Conservation (phyloP, 495 filamentous ascomycete genomes). For the Penicillium pulvis region DNA sequence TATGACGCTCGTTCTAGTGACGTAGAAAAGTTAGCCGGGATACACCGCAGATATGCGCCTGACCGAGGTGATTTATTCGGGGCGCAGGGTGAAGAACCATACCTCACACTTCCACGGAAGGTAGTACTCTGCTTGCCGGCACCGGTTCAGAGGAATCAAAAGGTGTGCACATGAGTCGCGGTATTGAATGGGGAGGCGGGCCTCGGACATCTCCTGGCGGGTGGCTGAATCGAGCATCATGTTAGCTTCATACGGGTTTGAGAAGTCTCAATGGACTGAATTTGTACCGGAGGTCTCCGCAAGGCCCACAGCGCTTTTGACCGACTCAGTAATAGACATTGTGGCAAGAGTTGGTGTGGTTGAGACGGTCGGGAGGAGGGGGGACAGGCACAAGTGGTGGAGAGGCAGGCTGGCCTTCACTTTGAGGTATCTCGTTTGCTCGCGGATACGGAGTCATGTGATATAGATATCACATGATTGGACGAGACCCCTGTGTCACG, state of each 20-base stretch:
- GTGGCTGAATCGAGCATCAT: slow-evolving; percentile 56
- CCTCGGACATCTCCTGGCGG: slow-evolving; percentile 88
- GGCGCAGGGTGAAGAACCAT: slow-evolving; percentile 33
- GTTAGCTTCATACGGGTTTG: slow-evolving; percentile 26
- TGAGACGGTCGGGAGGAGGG: slow-evolving; percentile 18
- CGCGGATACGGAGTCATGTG: slow-evolving; percentile 32
- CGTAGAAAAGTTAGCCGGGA: slow-evolving; percentile 5
- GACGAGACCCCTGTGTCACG: background rate
- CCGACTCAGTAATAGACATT: slow-evolving; percentile 54
- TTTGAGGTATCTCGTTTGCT: slow-evolving; percentile 35
- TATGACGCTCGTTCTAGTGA: slow-evolving; percentile 84
- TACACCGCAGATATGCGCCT: background rate
- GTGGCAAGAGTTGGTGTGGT: slow-evolving; percentile 25
- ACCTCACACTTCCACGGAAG: slow-evolving; percentile 98
- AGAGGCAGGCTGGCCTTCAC: slow-evolving; percentile 35
- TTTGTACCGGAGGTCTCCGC: slow-evolving; percentile 46
- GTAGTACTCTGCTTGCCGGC: slow-evolving; percentile 89
- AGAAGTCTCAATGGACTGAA: slow-evolving; percentile 25
- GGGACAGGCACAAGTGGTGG: slow-evolving; percentile 22
- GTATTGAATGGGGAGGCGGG: slow-evolving; percentile 84
- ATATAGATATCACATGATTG: slow-evolving; percentile 20
- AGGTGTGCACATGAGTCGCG: slow-evolving; percentile 93
- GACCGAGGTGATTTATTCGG: background rate
- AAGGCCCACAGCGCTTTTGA: slow-evolving; percentile 57
- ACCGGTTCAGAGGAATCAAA: slow-evolving; percentile 92